Base-by-base conservation (phyloP, 106 monocot species). In the Dendrobium catenatum region DNA sequence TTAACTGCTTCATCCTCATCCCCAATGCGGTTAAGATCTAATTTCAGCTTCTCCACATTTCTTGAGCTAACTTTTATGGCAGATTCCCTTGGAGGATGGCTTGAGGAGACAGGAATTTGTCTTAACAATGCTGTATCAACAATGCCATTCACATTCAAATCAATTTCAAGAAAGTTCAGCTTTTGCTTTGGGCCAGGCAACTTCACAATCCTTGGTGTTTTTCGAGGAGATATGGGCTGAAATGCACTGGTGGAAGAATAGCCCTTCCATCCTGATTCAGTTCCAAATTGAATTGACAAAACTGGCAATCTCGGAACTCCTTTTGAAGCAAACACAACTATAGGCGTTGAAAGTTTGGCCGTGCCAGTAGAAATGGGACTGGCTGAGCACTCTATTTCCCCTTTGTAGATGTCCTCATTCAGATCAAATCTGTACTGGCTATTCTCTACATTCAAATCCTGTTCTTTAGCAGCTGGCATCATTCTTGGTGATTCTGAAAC, bases 231-330 rank as follows among this genome's bases (percentile, higher is more conserved):
- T 31, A 91, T 82, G 2, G 89, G 91, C 3, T 88, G 91, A 61
- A 94, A 91, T 55, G 91, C 91, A 88, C 94, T 91, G 8, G 94
- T 94, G n/a, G 87, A 88, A 48, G 91, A 89, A 83, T 91, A 91
- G 48, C 91, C 91, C 72, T 82, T 89, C 91, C 91, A 91, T 22
- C 91, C 91, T 8, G 75, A 72, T 83, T 84, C 88, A 79, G 88
- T 86, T 79, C 83, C 86, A 82, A 91, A 91, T 15, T 82, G 88
- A 66, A 90, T 68, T 19, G 89, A 84, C 8, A 84, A 22, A 44
- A 79, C 75, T 4, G 85, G 87, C 47, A 90, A 59, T 26, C 51
- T 55, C 18, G 86, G 81, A 58, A 82, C 27, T 55, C 89, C 89
- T 86, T 87, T 93, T 20, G 93, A 86, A 68, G 89, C 82, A 81